Conservation (phyloP, 331 rosid genomes). For the Malus hybrid region DNA sequence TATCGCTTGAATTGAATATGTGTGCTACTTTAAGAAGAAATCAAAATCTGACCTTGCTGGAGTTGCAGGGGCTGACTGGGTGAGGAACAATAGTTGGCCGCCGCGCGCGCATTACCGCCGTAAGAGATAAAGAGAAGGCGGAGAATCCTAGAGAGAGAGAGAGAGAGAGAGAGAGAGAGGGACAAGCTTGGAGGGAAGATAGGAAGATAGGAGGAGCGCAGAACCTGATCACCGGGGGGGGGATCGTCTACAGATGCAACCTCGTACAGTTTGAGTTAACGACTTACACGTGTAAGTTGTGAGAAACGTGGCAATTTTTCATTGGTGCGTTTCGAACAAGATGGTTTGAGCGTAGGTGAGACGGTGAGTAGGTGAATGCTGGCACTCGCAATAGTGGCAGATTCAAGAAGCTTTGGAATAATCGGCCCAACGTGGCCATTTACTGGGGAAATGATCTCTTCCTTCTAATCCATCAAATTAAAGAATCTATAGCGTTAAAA, state of each 20-base stretch:
- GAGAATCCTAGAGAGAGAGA: background rate
- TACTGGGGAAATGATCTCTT: background rate
- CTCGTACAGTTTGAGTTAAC: background rate
- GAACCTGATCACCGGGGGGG: background rate
- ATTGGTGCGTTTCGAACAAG: background rate
- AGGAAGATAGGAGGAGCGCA: background rate
- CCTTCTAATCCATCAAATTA: too few species aligned
- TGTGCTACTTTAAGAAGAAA: too few species aligned
- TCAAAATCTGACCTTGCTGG: background rate
- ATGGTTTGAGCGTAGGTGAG: background rate
- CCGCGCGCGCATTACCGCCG: conserved; percentile 14
- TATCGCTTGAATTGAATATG: too few species aligned
- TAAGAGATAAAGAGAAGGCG: background rate
- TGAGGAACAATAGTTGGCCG: background rate
- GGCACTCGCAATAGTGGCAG: background rate
- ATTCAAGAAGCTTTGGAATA: background rate
- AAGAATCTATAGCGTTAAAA: accelerated
- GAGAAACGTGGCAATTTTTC: background rate
- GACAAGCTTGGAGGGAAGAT: background rate
- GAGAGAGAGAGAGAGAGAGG: background rate
- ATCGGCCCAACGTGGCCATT: background rate
- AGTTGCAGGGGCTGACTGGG: conserved; percentile 1
- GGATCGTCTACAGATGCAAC: background rate
- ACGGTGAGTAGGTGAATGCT: background rate
- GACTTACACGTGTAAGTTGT: background rate